These are phyloP conservation scores for Ophiostoma angusticollis DNA, from an alignment of 2,329 filamentous ascomycete species.

Conservation along the genomic window DNA sequence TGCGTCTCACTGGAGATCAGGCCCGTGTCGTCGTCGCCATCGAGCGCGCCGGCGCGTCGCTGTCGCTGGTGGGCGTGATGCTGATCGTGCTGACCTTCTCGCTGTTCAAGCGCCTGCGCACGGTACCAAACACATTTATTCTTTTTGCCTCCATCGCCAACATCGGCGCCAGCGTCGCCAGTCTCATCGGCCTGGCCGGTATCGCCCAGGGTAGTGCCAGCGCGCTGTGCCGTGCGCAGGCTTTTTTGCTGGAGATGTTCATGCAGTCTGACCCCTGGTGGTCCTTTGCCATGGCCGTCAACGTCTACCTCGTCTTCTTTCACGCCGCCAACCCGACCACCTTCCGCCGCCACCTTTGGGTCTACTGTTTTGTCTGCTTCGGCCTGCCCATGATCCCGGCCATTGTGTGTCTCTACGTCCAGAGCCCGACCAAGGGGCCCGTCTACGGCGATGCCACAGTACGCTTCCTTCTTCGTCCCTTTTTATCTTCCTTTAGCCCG, in stretches of 20 bases:
- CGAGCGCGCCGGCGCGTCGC: constrained; percentile 39
- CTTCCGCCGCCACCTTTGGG: constrained; percentile 59
- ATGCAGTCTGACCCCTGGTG: constrained; percentile 66
- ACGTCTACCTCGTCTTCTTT: constrained; percentile 61
- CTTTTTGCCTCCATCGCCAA: constrained; percentile 49
- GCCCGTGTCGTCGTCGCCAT: constrained; percentile 31
- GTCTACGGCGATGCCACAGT: constrained; percentile 47
- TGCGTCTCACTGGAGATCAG: constrained; percentile 23
- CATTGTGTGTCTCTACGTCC: constrained; percentile 49
- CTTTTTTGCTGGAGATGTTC: constrained; percentile 57
- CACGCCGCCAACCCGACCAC: constrained; percentile 48
- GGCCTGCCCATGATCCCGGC: constrained; percentile 58
- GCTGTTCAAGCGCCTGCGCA: constrained; percentile 38
- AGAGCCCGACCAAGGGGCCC: constrained; percentile 22
- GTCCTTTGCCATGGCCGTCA: constrained; percentile 72
- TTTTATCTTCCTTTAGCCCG: neutral
- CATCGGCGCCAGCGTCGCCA: constrained; percentile 48
- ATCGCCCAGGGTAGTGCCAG: constrained; percentile 40
- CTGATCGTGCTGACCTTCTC: constrained; percentile 40
- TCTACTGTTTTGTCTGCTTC: constrained; percentile 59
- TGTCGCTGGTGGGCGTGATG: constrained; percentile 38
- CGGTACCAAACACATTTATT: constrained; percentile 49
- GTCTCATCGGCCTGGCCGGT: constrained; percentile 57
- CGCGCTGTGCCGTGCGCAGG: constrained; percentile 47
- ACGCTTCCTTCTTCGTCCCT: constrained; percentile 17